These are phyloP conservation scores for Plasmodium cynomolgi DNA, from an alignment of 169 alveolate genomes.

Conservation along the genomic window DNA sequence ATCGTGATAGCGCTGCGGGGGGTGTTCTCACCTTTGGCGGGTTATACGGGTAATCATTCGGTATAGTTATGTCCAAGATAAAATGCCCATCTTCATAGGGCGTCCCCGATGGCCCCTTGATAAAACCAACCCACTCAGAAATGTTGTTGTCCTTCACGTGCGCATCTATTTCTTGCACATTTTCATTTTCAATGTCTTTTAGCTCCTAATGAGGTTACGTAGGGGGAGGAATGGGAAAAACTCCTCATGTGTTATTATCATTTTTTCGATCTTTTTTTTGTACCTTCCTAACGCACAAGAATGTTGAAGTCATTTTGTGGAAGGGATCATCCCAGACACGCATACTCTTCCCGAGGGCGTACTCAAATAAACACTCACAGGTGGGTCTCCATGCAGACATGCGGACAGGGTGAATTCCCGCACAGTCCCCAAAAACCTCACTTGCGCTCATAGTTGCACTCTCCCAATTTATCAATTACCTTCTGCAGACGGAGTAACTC, in stretches of 20 bases:
- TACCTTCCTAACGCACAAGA: not conserved
- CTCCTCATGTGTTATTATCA: not conserved
- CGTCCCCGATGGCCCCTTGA: constrained; percentile 94
- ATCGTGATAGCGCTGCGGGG: not conserved
- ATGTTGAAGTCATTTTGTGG: not conserved
- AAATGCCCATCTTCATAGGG: constrained; percentile 95
- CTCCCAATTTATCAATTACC: constrained; percentile 14
- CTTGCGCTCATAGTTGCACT: not conserved
- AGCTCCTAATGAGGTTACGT: constrained; percentile 76
- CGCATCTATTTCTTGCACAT: constrained; percentile 84
- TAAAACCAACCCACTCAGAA: constrained; percentile 91
- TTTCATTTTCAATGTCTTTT: constrained; percentile 80
- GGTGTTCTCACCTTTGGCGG: constrained; percentile 81
- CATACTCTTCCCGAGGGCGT: not conserved
- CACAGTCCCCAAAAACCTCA: not conserved
- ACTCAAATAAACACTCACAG: not conserved
- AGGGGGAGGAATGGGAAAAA: not conserved
- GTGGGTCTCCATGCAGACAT: not conserved
- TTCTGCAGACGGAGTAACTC: constrained; percentile 58
- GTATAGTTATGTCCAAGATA: constrained; percentile 92
- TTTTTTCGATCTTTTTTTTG: not conserved
- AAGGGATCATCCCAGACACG: not conserved
- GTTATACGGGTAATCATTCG: constrained; percentile 95
- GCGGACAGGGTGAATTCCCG: not conserved
- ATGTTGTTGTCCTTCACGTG: constrained; percentile 87